Evolutionary conservation across 129 eudicot genomes (phyloP).

Genomic region (Artemisia annua): DNA sequence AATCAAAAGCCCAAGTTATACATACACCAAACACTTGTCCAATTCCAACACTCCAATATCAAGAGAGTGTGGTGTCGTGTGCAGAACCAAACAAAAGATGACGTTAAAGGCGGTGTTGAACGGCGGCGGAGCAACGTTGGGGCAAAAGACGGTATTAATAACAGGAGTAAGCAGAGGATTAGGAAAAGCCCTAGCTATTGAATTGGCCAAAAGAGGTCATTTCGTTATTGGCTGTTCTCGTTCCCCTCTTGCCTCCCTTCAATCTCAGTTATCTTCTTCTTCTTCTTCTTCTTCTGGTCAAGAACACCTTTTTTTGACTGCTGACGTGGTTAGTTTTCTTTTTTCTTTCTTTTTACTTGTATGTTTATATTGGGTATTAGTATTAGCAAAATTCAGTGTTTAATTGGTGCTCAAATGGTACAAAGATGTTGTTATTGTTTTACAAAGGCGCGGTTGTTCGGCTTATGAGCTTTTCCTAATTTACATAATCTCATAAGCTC

Average conservation of each 20-base stretch:
- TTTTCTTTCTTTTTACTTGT: not conserved
- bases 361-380: not conserved
- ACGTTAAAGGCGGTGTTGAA: slow-evolving; percentile 34
- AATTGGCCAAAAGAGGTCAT: slow-evolving; percentile 83
- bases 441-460: not conserved
- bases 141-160: slow-evolving; percentile 58
- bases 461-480: no score
- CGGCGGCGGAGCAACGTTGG: slow-evolving; percentile 22
- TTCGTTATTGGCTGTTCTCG: slow-evolving; percentile 84
- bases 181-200: slow-evolving; percentile 84
- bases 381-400: not conserved
- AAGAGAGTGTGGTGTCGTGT: no score
- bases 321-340: slow-evolving; percentile 59
- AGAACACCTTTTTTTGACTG: slow-evolving; percentile 58
- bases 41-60: no score
- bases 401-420: no score
- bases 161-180: slow-evolving; percentile 95
- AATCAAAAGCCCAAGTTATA: no score
- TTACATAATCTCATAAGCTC: no score
- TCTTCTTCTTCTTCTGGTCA: slow-evolving; percentile 24
- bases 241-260: slow-evolving; percentile 62
- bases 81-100: no score
- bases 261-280: slow-evolving; percentile 50
- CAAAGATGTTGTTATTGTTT: not conserved
- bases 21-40: no score